These are phyloP conservation scores for Silene conica DNA, from an alignment of 148 eudicot species.

Conservation along the genomic window DNA sequence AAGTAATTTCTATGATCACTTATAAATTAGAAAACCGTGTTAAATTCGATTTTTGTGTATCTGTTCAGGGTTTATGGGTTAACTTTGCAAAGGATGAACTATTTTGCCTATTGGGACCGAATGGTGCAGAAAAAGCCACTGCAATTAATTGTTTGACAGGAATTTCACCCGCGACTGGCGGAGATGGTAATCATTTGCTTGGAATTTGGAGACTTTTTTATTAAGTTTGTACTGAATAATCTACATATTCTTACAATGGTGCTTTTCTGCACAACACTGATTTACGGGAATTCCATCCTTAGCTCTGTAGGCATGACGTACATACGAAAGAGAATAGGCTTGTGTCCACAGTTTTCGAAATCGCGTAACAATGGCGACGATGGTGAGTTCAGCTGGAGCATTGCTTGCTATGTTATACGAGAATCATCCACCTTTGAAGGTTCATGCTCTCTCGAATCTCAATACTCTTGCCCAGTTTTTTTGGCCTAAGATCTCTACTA, in stretches of 20 bases:
- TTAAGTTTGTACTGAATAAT: neutral
- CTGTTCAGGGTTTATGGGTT: constrained; percentile 73
- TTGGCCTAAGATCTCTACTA: neutral
- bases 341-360: constrained; percentile 97
- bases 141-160: constrained; percentile 88
- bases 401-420: too few relatives aligned
- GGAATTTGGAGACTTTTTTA: neutral
- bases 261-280: constrained; percentile 47
- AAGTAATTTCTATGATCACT: neutral
- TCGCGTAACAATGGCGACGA: too few relatives aligned
- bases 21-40: neutral
- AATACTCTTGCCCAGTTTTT: too few relatives aligned
- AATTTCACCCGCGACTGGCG: constrained; percentile 71
- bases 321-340: constrained; percentile 80
- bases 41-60: neutral
- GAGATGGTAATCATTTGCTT: constrained; percentile 63
- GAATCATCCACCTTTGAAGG: too few relatives aligned
- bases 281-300: constrained; percentile 79
- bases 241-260: neutral
- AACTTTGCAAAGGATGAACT: constrained; percentile 77
- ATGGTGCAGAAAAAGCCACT: constrained; percentile 98
- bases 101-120: constrained; percentile 93
- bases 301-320: constrained; percentile 78
- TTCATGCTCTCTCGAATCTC: too few relatives aligned
- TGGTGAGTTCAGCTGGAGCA: too few relatives aligned